Conservation (phyloP, 2,329 filamentous ascomycete genomes). For the Fusarium paranaense region DNA sequence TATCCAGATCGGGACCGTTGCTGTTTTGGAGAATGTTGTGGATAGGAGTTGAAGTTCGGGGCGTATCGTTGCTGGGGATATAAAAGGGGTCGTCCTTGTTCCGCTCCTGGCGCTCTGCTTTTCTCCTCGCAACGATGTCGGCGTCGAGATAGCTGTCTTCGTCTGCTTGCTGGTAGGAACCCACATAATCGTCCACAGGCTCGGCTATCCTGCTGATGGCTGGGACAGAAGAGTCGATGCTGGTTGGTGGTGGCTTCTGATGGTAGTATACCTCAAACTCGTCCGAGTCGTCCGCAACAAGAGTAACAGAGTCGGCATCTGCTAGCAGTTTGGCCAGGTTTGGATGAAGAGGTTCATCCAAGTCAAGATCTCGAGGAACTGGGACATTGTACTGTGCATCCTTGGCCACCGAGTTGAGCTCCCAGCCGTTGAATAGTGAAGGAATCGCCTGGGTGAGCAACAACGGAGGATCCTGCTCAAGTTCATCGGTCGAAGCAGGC, state of each 20-base stretch:
- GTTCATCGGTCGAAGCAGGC: conserved; percentile 64
- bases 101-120: conserved; percentile 81
- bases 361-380: conserved; percentile 77
- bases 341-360: conserved; percentile 85
- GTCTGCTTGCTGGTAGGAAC: conserved; percentile 70
- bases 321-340: conserved; percentile 77
- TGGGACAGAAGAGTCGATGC: conserved; percentile 63
- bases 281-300: conserved; percentile 67
- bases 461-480: conserved; percentile 77
- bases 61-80: conserved; percentile 70
- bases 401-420: conserved; percentile 89
- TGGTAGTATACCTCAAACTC: conserved; percentile 78
- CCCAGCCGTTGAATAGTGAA: conserved; percentile 84
- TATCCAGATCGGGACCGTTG: conserved; percentile 84
- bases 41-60: conserved; percentile 78
- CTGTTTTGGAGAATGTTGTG: conserved; percentile 79
- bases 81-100: conserved; percentile 97
- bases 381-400: conserved; percentile 90
- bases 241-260: conserved; percentile 63
- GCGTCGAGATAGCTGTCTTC: conserved; percentile 77
- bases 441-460: conserved; percentile 93
- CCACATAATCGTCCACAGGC: conserved; percentile 60
- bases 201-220: conserved; percentile 66
- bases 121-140: conserved; percentile 79
- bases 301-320: conserved; percentile 61